Base-by-base conservation (phyloP, 768 basidiomycete species). In the Paxillus rubicundulus region DNA sequence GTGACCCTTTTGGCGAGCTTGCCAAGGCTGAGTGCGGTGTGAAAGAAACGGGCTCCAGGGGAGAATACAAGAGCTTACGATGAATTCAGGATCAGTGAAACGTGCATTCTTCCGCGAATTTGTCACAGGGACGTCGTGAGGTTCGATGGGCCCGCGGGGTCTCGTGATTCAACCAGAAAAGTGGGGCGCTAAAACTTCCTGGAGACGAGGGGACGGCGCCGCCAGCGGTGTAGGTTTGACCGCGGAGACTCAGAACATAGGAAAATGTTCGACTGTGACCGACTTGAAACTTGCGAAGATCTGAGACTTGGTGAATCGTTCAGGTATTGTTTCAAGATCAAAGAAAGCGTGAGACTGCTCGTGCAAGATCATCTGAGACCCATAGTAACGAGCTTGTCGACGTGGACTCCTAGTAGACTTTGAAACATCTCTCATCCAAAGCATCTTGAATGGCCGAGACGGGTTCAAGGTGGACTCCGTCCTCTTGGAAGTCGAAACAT, bases 401-500 rank as follows among this genome's bases (percentile, higher is more conserved):
- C n/a, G n/a, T n/a, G n/a, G n/a, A n/a, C n/a, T n/a, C n/a, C n/a
- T n/a, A n/a, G n/a, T n/a, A n/a, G n/a, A n/a, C n/a, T n/a, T n/a
- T n/a, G n/a, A n/a, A n/a, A n/a, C n/a, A n/a, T 48, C 28, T 21
- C 57, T 43, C 13, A 1, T 45, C 27, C 39, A 12, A 43, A 44
- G 64, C 59, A 56, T 50, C 59, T 1, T n/a, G 44, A 49, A 50
- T 49, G 43, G 37, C 38, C 24, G 52, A 50, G 21, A 24, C 48
- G 1, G 42, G 4, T 5, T 95, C 24, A 24, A 24, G 24, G 24
- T 24, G 94, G 94, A 70, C 80, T 0, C 86, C 89, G 0, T 80
- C 79, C 1, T 89, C 89, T 1, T 98, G 94, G 94, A 85, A 77
- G 68, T 72, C 75, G 16, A 91, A 86, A 65, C 77, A 81, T 9